Evolutionary conservation across 163 green algal species (phyloP), one percentile per base, ranked within the genome.

Genomic region (Scenedesmus sp.): DNA sequence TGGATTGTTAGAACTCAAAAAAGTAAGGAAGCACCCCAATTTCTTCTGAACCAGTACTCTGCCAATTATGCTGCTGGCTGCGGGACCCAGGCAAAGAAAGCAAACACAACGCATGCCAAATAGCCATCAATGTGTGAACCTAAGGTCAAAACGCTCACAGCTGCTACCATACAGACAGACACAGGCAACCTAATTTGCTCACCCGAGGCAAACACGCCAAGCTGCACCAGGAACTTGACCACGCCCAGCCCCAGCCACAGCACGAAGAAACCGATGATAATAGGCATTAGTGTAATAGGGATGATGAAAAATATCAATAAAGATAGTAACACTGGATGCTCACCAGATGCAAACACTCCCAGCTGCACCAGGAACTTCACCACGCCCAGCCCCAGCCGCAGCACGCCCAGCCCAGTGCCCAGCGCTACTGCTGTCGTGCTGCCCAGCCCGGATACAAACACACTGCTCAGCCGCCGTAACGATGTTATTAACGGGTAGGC

Each of bases 371-470:
- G 92, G 34, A 94, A 90, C 87, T 96, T 94, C 23, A 95, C 88
- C 16, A 97, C 86, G 7, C 95, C 95, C 82, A 96, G 23, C 6
- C 95, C 95, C 13, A 97, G 91, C 66, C 94, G 89, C 64, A 97
- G 73, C 54, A 97, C 73, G 2, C 94, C 93, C 8, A 97, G 88
- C 73, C 94, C 90, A 10, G 95, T 95, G 62, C 93, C 96, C 23
- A 97, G 82, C 57, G 95, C 96, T 34, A 95, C 90, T 64, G 94
- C 93, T 20, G 95, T 96, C 55, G 93, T 96, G 84, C 87, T 93
- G 54, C 91, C 94, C 18, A 97, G 56, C 82, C 95, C 93, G 52
- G 87, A 90, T 3, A 94, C 54, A 2, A 96, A 85, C 76, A 96
- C 93, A 52, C 83, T 82, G 56, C 64, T 59, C 8, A 93, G 18